Conservation (phyloP, 2,329 filamentous ascomycete genomes). For the Chalara sp. region DNA sequence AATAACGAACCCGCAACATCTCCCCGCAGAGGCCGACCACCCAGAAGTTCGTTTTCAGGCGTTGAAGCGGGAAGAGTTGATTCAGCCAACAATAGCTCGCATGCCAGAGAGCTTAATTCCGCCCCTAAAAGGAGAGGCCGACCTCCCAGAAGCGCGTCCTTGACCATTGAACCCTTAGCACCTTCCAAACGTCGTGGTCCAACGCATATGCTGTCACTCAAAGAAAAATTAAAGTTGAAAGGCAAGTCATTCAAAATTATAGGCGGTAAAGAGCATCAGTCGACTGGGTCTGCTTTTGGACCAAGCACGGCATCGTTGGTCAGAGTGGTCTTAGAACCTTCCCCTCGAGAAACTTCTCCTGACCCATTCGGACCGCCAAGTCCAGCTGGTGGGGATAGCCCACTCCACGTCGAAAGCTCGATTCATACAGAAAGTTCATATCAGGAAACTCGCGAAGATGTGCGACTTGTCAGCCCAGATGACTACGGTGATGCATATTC, state of each 20-base stretch:
- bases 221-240: conserved; percentile 24
- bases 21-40: background rate
- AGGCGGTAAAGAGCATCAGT: conserved; percentile 7
- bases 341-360: background rate
- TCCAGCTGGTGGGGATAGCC: conserved; percentile 2
- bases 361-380: background rate
- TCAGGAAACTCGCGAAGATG: background rate
- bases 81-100: background rate
- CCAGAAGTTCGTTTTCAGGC: conserved; percentile 1
- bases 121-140: conserved; percentile 7
- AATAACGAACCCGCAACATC: background rate
- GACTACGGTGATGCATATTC: background rate
- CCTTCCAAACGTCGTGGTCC: background rate
- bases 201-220: conserved; percentile 19
- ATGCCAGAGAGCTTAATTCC: background rate
- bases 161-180: background rate
- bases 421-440: background rate
- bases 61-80: background rate
- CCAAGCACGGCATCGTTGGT: background rate
- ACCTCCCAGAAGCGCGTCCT: conserved; percentile 16
- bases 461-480: background rate
- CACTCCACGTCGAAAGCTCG: background rate
- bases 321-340: background rate
- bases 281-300: background rate
- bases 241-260: conserved; percentile 24